phyloP scores from a whole-genome alignment of 805 yeast species.

The Candida endomychidarum region DNA sequence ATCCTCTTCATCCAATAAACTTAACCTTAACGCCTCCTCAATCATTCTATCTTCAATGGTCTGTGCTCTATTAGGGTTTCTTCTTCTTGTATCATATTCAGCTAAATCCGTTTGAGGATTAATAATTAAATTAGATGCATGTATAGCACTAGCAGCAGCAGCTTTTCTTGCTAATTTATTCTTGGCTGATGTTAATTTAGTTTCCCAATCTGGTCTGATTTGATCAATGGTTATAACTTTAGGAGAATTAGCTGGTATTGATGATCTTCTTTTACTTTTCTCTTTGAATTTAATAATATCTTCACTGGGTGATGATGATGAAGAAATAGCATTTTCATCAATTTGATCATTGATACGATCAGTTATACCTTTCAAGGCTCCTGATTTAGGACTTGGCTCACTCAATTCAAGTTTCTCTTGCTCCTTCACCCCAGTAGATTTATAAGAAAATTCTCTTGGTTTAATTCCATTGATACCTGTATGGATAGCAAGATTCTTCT shows the following conservation, averaged over 20 bases:
- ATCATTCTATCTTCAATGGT: conserved; percentile 69
- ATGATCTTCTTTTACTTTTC: conserved; percentile 28
- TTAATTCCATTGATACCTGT: conserved; percentile 58
- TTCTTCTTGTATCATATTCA: conserved; percentile 18
- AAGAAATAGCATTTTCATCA: conserved; percentile 11
- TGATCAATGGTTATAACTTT: conserved; percentile 76
- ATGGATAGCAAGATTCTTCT: conserved; percentile 53
- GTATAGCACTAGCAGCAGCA: conserved; percentile 93
- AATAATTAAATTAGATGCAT: conserved; percentile 75
- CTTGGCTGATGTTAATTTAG: conserved; percentile 67
- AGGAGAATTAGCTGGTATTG: conserved; percentile 66
- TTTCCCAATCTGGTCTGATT: conserved; percentile 93
- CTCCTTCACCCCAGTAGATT: not conserved
- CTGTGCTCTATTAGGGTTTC: conserved; percentile 12
- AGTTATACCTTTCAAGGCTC: conserved; percentile 1
- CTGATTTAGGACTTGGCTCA: not conserved
- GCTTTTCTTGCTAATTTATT: conserved; percentile 78
- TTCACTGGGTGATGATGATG: conserved; percentile 11
- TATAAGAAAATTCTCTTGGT: conserved; percentile 37
- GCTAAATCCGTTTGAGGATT: conserved; percentile 20
- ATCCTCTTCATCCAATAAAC: conserved; percentile 69
- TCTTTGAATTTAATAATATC: conserved; percentile 1
- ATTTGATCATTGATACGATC: not conserved
- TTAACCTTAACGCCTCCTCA: conserved; percentile 76
- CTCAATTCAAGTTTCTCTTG: too few species aligned